These are phyloP conservation scores for Rosellinia necatrix DNA, from an alignment of 2,329 filamentous ascomycete genomes.

Conservation along the genomic window DNA sequence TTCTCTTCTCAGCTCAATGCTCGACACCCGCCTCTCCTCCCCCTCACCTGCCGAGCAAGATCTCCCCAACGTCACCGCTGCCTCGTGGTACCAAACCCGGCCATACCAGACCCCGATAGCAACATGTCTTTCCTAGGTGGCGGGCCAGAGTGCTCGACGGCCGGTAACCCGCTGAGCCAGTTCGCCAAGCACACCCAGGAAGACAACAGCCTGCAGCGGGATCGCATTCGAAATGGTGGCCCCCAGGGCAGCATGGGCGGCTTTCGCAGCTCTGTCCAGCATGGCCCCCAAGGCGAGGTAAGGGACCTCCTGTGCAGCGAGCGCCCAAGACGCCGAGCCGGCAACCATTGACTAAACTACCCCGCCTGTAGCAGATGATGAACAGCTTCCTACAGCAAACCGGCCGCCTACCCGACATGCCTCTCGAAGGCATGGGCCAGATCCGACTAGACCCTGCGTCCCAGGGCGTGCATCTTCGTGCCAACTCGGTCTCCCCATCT, in stretches of 20 bases:
- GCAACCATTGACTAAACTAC: conserved; percentile 35
- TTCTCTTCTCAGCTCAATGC: conserved; percentile 1
- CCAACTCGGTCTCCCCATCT: conserved; percentile 57
- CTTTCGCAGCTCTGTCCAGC: conserved; percentile 74
- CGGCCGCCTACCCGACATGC: conserved; percentile 60
- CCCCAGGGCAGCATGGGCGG: conserved; percentile 73
- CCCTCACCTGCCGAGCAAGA: not conserved
- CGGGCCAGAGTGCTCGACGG: conserved; percentile 88
- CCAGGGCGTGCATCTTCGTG: conserved; percentile 58
- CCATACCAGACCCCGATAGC: conserved; percentile 22
- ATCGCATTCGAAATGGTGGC: conserved; percentile 78
- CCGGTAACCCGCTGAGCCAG: conserved; percentile 93
- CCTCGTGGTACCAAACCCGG: not conserved
- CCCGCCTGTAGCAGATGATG: conserved; percentile 69
- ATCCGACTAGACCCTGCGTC: conserved; percentile 52
- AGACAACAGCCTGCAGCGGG: conserved; percentile 92
- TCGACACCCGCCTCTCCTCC: not conserved
- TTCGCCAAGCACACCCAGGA: conserved; percentile 97
- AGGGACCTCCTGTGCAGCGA: conserved; percentile 12
- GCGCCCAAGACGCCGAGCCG: not conserved
- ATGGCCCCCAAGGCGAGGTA: conserved; percentile 75
- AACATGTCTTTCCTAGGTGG: conserved; percentile 94
- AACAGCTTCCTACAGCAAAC: conserved; percentile 88
- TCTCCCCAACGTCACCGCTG: not conserved
- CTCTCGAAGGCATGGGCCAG: conserved; percentile 51